Percentiles rank a stretch among this genome's conserved stretches.
Conservation (phyloP, 108 stramenopile genomes). For the Epipyxis sp. region DNA sequence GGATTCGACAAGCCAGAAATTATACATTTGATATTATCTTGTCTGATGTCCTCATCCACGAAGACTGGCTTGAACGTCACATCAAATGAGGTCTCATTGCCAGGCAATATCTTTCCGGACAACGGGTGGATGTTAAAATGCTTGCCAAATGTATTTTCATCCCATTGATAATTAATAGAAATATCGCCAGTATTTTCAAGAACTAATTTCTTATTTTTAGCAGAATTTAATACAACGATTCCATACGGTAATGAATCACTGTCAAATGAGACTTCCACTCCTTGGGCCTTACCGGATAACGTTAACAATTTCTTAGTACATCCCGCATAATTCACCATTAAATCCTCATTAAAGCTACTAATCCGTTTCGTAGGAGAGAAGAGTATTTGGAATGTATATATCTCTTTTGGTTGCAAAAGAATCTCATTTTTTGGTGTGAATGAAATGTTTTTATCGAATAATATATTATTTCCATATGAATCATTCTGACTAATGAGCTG, state of each 20-base stretch:
- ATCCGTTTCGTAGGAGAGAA: conserved; percentile 52
- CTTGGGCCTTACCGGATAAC: conserved; percentile 52
- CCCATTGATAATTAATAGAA: conserved; percentile 51
- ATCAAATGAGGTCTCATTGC: conserved; percentile 50
- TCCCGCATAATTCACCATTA: conserved; percentile 51
- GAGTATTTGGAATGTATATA: conserved; percentile 32
- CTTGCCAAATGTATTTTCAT: conserved; percentile 40
- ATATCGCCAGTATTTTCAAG: conserved; percentile 61
- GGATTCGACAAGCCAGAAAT: conserved; percentile 41
- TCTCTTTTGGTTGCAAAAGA: conserved; percentile 41
- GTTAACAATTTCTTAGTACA: conserved; percentile 34
- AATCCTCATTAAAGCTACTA: conserved; percentile 44
- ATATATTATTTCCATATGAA: background rate
- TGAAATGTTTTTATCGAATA: conserved; percentile 23
- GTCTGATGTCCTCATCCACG: conserved; percentile 52
- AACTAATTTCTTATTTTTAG: conserved; percentile 41
- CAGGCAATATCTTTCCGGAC: conserved; percentile 50
- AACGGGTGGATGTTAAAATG: conserved; percentile 53
- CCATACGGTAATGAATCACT: conserved; percentile 59
- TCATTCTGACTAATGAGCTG: conserved; percentile 31
- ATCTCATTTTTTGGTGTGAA: conserved; percentile 42
- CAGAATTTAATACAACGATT: conserved; percentile 51
- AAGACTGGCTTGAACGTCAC: conserved; percentile 50
- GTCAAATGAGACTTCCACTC: conserved; percentile 53
- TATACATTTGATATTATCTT: conserved; percentile 41